phyloP scores from a whole-genome alignment of 768 basidiomycete species.

The Kwoniella botswanensis region DNA sequence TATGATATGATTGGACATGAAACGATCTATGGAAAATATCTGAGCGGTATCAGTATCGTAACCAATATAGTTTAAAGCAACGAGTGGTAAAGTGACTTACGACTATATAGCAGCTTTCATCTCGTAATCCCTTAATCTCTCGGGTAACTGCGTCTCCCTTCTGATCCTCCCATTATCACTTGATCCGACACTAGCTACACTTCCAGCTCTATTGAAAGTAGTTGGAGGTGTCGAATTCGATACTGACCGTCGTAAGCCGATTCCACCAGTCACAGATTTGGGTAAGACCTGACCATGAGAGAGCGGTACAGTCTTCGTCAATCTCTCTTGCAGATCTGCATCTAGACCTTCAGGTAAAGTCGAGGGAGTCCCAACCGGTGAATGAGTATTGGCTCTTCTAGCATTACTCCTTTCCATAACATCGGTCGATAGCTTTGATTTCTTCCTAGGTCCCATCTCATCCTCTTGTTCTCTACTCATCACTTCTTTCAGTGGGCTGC shows the following conservation, averaged over 20 bases:
- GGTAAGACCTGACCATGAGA: constrained; percentile 14
- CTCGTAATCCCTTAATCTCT: constrained; percentile 41
- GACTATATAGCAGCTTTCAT: constrained; percentile 10
- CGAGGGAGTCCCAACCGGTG: constrained; percentile 12
- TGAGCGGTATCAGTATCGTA: not conserved
- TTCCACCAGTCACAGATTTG: not conserved
- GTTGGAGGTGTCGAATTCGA: not conserved
- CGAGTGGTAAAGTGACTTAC: not conserved
- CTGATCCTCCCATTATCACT: constrained; percentile 23
- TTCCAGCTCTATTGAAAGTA: constrained; percentile 1
- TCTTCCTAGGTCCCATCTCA: constrained; percentile 20
- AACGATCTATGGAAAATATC: not conserved
- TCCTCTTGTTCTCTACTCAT: constrained; percentile 24
- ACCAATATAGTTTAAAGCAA: not conserved
- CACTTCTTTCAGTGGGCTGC: constrained; percentile 36
- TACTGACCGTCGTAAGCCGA: constrained; percentile 7
- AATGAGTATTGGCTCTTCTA: constrained; percentile 19
- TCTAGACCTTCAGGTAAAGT: constrained; percentile 8
- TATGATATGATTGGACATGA: not conserved
- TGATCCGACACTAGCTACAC: constrained; percentile 19
- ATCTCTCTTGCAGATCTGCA: not conserved
- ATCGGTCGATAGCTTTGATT: constrained; percentile 12
- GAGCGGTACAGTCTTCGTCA: constrained; percentile 21
- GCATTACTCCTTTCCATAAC: not conserved
- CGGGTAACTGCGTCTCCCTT: constrained; percentile 36